Evolutionary conservation across 2,329 filamentous ascomycete genomes (phyloP), one percentile per base, ranked within the genome.

Genomic region (Diaporthe sp.): DNA sequence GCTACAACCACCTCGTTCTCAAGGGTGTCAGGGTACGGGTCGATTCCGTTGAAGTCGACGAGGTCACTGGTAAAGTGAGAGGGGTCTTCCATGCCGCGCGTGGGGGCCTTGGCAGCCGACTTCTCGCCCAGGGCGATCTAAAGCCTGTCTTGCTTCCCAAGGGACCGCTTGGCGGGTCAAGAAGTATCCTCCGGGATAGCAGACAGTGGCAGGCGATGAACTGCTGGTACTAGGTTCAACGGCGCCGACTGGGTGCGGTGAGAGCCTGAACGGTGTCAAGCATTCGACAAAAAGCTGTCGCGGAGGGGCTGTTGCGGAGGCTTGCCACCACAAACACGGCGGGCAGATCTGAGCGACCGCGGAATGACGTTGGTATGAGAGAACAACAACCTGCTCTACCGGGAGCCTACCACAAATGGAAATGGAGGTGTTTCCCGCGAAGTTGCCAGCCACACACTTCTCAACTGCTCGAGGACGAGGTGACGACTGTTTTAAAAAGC

Each of bases 61-160:
- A 73, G 78, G 58, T 81, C 79, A 67, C 74, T 77, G 65, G 79
- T 78, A 70, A 79, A 80, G 61, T 79, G 77, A 58, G 79, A 75
- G 17, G 77, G 71, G 53, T 75, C 62, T 65, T 80, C 79, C 79
- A 81, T 81, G 55, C 74, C 73, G 74, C 31, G 51, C 37, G 61
- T 34, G 28, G 49, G 58, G 58, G 71, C 46, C 58, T 73, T 65
- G 58, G 49, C 58, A 73, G 71, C 71, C 71, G 46, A 55, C 28
- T 55, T 73, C 59, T 55, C 58, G 71, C 49, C 71, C 51, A 34
- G 39, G 71, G 71, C 59, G 58, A 73, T 65, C 42, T 65, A 53
- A 55, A 55, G 25, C 25, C 28, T 65, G 46, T 57, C 31, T 61
- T 57, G n/a, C 28, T 42, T 39, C 46, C 37, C 4, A 8, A 7